A percentile compares a stretch with the other conserved stretches of the same genome.
Evolutionary conservation across 495 filamentous ascomycete genomes (phyloP).

Genomic region (Aspergillus sparsus): DNA sequence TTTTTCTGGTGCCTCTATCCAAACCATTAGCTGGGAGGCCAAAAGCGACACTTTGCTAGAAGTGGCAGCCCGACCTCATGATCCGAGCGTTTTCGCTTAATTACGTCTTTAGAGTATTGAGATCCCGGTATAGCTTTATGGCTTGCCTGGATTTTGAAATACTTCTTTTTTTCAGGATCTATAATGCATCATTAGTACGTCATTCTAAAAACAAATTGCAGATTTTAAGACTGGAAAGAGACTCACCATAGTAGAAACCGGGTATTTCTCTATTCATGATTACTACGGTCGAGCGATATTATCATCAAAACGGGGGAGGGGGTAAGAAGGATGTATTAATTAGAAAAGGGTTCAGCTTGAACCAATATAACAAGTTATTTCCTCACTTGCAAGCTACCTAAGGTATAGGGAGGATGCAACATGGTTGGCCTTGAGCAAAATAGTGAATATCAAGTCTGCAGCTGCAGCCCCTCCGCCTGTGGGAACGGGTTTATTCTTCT

Average conservation of each 20-base stretch:
- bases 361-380: not conserved
- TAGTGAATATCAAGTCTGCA: not conserved
- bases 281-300: not conserved
- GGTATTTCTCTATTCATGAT: slow-evolving; percentile 34
- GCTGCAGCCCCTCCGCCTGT: not conserved
- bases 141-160: slow-evolving; percentile 56
- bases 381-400: not conserved
- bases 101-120: slow-evolving; percentile 49
- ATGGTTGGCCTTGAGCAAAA: not conserved
- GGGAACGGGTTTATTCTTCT: not conserved
- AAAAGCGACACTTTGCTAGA: slow-evolving; percentile 8
- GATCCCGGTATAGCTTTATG: slow-evolving; percentile 47
- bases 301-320: not conserved
- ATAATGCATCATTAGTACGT: slow-evolving; percentile 6
- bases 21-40: not conserved
- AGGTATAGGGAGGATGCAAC: not conserved
- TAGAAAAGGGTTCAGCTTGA: not conserved
- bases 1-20: slow-evolving; percentile 34
- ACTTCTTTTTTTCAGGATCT: slow-evolving; percentile 59
- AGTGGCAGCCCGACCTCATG: slow-evolving; percentile 33
- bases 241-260: slow-evolving; percentile 33
- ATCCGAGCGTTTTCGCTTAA: slow-evolving; percentile 44
- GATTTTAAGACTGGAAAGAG: not conserved
- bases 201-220: not conserved
- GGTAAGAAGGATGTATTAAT: not conserved